Evolutionary conservation across 1,284 basidiomycete genomes (phyloP), one percentile per base, ranked within the genome.

Genomic region (Leccinum pseudoinsigne): DNA sequence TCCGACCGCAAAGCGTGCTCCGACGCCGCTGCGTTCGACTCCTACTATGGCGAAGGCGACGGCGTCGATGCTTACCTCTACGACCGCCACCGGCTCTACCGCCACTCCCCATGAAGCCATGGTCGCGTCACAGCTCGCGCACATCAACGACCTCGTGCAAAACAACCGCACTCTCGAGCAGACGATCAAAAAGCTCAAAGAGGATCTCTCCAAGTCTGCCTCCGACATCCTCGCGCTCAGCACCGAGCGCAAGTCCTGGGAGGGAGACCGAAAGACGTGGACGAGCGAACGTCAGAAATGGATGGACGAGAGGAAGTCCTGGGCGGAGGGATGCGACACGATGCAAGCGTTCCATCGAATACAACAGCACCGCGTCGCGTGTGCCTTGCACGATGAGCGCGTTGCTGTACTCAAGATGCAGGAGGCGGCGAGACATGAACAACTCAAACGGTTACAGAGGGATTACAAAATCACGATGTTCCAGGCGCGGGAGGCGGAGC

Each of bases 81-180:
- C 71, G 6, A 73, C 71, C 2, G 71, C 70, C 23, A 75, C 71
- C 2, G 74, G 71, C 7, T 73, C 71, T 34, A 73, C 65, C 6
- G 54, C 72, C 50, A 73, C 76, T 51, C 82, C 81, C 4, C 75
- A 82, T 57, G 84, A 87, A 64, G 79, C 85, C 26, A 80, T 83
- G 80, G 76, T 78, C 62, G 72, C 78, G 26, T 82, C 85, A 10
- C 83, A 87, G 69, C 86, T 86, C 62, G 75, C 80, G 5, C 88
- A 89, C 69, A 88, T 90, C 61, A 81, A 85, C 59, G 87, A 90
- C 56, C 82, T 90, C 58, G 86, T 89, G 3, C 81, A 86, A 66
- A 80, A 84, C 65, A 88, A 84, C 71, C 83, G 84, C 34, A 83
- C 82, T 1, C 80, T 88, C 59, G 87, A 89, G 64, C 81, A 86